Evolutionary conservation across 352 stramenopile species (phyloP).

Genomic region (Pseudoperonospora humuli): DNA sequence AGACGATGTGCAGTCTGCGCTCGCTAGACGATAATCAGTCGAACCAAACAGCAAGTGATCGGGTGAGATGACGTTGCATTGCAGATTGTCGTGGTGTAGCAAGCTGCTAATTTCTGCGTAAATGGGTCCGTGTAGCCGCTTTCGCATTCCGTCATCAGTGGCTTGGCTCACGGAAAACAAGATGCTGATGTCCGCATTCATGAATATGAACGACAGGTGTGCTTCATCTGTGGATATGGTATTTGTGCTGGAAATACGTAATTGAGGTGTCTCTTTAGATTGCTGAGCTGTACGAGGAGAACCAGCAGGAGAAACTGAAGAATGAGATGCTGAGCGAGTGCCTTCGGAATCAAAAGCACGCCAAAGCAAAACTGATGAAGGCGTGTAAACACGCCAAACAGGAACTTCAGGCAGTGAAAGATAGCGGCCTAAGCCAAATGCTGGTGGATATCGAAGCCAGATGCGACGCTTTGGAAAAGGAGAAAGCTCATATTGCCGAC

Average conservation of each 20-base stretch:
- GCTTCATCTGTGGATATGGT: not conserved
- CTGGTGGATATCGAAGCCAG: conserved; percentile 57
- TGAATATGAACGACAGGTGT: conserved; percentile 66
- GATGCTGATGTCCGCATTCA: conserved; percentile 43
- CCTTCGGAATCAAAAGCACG: conserved; percentile 55
- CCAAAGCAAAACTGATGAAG: conserved; percentile 68
- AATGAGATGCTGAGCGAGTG: conserved; percentile 61
- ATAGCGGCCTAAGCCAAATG: conserved; percentile 56
- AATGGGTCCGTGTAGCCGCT: conserved; percentile 18
- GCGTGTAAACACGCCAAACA: conserved; percentile 56
- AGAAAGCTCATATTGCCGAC: conserved; percentile 30
- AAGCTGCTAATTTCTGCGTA: not conserved
- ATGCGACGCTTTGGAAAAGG: conserved; percentile 40
- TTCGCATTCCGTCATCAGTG: conserved; percentile 32
- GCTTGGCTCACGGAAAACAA: conserved; percentile 18
- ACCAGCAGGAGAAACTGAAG: conserved; percentile 59
- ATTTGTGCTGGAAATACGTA: not conserved
- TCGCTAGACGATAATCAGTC: conserved; percentile 31
- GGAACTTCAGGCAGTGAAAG: conserved; percentile 52
- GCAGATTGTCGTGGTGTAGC: no score
- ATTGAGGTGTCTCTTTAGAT: conserved; percentile 25
- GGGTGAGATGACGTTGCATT: conserved; percentile 10
- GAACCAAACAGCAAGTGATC: conserved; percentile 3
- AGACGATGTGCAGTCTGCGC: conserved; percentile 54
- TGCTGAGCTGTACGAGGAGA: conserved; percentile 55